A percentile compares a stretch with the other conserved stretches of the same genome.
These are phyloP conservation scores for Kwoniella europaea DNA, from an alignment of 768 basidiomycete genomes.

Conservation along the genomic window DNA sequence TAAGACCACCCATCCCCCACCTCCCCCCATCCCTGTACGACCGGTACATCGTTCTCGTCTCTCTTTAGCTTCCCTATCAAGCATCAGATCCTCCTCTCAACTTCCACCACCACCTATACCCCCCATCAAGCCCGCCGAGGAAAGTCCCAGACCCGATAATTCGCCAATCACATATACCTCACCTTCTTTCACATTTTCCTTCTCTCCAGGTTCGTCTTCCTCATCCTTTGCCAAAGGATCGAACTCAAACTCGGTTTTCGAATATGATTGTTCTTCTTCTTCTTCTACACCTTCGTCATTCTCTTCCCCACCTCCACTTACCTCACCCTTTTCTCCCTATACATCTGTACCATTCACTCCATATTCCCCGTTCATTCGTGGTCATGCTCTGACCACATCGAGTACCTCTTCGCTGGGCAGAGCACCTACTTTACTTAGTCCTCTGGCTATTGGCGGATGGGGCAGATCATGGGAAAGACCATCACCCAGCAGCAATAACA, in stretches of 20 bases:
- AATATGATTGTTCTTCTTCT: neutral
- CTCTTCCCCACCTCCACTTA: neutral
- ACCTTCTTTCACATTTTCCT: neutral
- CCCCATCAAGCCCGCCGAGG: neutral
- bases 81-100: neutral
- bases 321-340: neutral
- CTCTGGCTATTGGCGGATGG: slow-evolving; percentile 26
- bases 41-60: neutral
- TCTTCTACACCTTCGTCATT: neutral
- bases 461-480: slow-evolving; percentile 23
- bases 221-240: neutral
- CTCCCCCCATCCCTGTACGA: neutral
- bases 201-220: neutral
- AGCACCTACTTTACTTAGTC: slow-evolving; percentile 16
- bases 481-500: neutral
- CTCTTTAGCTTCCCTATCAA: neutral
- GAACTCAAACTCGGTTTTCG: neutral
- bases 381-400: neutral
- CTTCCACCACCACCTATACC: neutral
- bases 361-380: neutral
- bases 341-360: neutral
- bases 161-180: neutral
- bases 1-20: slow-evolving; percentile 2
- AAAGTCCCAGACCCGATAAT: neutral
- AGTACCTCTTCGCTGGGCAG: slow-evolving; percentile 1